Conservation (phyloP, 176 grass and related monocot species). For the Paspalum vaginatum region DNA sequence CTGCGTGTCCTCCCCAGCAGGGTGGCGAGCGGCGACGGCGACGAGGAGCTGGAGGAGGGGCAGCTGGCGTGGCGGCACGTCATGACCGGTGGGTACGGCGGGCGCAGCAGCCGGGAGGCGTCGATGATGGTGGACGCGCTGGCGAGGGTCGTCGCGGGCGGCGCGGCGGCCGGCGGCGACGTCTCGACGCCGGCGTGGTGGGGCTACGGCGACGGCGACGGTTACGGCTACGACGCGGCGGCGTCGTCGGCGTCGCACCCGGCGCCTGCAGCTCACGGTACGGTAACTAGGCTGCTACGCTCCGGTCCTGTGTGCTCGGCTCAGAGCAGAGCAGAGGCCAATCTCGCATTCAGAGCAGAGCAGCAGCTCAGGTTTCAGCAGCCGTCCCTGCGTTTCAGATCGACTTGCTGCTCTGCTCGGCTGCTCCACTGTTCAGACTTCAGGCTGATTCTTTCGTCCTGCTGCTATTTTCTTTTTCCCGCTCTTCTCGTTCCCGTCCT, state of each 20-base stretch:
- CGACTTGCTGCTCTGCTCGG: no score
- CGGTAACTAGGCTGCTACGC: no score
- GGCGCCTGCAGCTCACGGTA: constrained; percentile 7
- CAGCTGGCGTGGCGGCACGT: neutral
- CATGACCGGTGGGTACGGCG: constrained; percentile 42
- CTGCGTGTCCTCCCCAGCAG: no score
- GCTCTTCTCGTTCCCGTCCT: no score
- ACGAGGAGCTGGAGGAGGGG: accelerated
- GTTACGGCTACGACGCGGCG: neutral
- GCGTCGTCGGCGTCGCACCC: neutral
- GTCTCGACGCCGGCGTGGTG: constrained; percentile 1
- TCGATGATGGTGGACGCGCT: constrained; percentile 60
- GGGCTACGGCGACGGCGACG: neutral
- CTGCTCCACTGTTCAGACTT: no score
- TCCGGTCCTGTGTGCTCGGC: no score
- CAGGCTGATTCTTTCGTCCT: no score
- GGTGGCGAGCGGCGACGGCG: constrained; percentile 38
- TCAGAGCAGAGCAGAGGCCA: no score
- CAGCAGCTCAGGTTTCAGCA: no score
- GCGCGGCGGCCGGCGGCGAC: neutral
- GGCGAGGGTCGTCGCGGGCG: constrained; percentile 44
- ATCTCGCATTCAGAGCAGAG: no score
- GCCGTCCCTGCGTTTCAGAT: no score
- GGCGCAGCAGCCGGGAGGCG: constrained; percentile 52
- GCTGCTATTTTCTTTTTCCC: no score